These are phyloP conservation scores for Exophiala phaeomuriformis DNA, from an alignment of 2,329 filamentous ascomycete genomes.

Conservation along the genomic window DNA sequence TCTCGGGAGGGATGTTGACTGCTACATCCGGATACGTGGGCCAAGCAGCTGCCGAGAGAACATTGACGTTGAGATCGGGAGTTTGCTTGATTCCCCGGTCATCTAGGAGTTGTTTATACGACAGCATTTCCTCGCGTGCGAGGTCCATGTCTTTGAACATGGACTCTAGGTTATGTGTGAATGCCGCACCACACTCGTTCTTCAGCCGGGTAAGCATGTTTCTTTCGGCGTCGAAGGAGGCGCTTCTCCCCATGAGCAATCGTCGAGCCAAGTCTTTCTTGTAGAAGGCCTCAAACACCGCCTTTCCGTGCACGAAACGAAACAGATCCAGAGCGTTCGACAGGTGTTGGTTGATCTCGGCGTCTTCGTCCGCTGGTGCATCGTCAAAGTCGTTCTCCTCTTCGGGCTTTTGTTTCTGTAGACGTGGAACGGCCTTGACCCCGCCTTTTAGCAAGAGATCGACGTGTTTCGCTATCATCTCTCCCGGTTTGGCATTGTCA, in stretches of 20 bases:
- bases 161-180: slow-evolving; percentile 94
- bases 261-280: slow-evolving; percentile 91
- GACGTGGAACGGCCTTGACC: slow-evolving; percentile 69
- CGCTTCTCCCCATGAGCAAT: slow-evolving; percentile 83
- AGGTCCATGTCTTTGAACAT: slow-evolving; percentile 99
- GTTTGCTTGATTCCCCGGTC: slow-evolving; percentile 49
- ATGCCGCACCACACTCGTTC: slow-evolving; percentile 84
- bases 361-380: slow-evolving; percentile 56
- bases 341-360: slow-evolving; percentile 82
- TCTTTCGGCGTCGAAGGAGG: slow-evolving; percentile 88
- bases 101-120: slow-evolving; percentile 65
- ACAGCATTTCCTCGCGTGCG: slow-evolving; percentile 83
- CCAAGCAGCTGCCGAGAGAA: slow-evolving; percentile 89
- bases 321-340: slow-evolving; percentile 92
- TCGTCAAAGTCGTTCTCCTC: slow-evolving; percentile 54
- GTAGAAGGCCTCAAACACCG: slow-evolving; percentile 98
- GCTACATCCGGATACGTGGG: slow-evolving; percentile 75
- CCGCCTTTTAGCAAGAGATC: slow-evolving; percentile 83
- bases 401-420: slow-evolving; percentile 53
- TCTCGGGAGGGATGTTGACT: slow-evolving; percentile 66
- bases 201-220: slow-evolving; percentile 91
- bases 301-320: slow-evolving; percentile 93
- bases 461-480: slow-evolving; percentile 98
- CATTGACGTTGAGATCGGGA: slow-evolving; percentile 75
- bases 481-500: slow-evolving; percentile 86